Conservation (phyloP, 129 eudicot species). For the Artemisia annua region DNA sequence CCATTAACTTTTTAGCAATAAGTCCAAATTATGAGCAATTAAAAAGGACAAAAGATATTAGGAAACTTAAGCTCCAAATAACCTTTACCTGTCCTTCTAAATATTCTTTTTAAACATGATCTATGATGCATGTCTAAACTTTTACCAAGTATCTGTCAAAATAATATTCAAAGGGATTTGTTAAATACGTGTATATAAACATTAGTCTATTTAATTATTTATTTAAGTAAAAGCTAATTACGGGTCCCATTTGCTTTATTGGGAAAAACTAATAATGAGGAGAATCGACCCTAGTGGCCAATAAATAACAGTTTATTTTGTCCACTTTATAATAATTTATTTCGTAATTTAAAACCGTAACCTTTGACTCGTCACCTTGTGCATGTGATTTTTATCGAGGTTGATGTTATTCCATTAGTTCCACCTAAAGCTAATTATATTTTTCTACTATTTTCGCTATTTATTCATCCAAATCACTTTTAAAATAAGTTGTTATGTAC, state of each 20-base stretch:
- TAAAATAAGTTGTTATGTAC: background rate
- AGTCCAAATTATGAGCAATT: no score
- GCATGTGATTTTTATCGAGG: constrained; percentile 45
- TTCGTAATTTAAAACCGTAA: constrained; percentile 22
- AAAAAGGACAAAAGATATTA: no score
- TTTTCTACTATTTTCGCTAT: background rate
- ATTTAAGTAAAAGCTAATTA: background rate
- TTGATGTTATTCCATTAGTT: constrained; percentile 41
- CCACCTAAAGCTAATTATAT: constrained; percentile 15
- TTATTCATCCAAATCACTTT: background rate
- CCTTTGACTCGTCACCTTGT: constrained; percentile 40
- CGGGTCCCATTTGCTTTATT: constrained; percentile 28
- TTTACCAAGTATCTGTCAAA: background rate
- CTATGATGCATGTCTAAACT: no score
- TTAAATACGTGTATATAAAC: background rate
- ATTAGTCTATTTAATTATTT: background rate
- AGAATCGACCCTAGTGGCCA: constrained; percentile 32
- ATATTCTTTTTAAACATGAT: no score
- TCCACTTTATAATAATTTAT: constrained; percentile 18
- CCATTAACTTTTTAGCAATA: no score
- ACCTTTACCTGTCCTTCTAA: no score
- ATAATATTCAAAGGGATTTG: background rate
- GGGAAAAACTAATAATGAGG: constrained; percentile 37
- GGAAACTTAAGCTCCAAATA: no score
- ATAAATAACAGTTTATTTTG: constrained; percentile 25